Evolutionary conservation across 176 grass and related monocot species (phyloP).

Genomic region (Musa troglodytarum): DNA sequence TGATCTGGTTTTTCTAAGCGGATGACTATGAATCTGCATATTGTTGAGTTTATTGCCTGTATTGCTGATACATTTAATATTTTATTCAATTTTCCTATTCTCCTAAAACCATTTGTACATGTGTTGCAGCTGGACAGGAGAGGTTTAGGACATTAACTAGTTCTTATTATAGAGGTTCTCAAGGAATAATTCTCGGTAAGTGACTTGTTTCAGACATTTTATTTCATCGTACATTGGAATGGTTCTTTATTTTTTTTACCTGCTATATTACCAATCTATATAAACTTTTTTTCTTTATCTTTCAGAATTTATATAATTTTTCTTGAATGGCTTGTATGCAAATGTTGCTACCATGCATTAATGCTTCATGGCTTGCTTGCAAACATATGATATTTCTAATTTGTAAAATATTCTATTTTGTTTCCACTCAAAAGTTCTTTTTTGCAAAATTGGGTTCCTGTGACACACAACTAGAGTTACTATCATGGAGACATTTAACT

Average conservation of each 20-base stretch:
- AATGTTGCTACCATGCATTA: too few relatives aligned
- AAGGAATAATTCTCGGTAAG: constrained; percentile 95
- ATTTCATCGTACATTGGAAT: constrained; percentile 11
- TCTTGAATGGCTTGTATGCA: too few relatives aligned
- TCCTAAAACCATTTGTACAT: constrained; percentile 9
- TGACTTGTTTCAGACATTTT: neutral
- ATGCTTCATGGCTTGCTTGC: neutral
- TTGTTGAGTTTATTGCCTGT: neutral
- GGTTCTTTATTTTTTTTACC: neutral
- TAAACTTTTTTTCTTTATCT: neutral
- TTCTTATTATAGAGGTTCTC: constrained; percentile 94
- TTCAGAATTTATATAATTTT: too few relatives aligned
- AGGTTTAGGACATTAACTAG: constrained; percentile 91
- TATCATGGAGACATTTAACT: too few relatives aligned
- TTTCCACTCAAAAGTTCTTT: neutral
- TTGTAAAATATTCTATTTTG: neutral
- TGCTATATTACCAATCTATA: neutral
- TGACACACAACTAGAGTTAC: too few relatives aligned
- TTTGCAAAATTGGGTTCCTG: too few relatives aligned
- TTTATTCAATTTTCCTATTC: neutral
- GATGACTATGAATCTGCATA: neutral
- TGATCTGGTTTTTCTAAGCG: neutral
- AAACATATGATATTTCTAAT: neutral
- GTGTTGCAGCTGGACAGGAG: constrained; percentile 83
- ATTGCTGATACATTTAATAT: neutral